Percentiles rank a stretch among this genome's conserved stretches.
These are phyloP conservation scores for Aureobasidium uvarum DNA, from an alignment of 2,329 filamentous ascomycete genomes.

Conservation along the genomic window DNA sequence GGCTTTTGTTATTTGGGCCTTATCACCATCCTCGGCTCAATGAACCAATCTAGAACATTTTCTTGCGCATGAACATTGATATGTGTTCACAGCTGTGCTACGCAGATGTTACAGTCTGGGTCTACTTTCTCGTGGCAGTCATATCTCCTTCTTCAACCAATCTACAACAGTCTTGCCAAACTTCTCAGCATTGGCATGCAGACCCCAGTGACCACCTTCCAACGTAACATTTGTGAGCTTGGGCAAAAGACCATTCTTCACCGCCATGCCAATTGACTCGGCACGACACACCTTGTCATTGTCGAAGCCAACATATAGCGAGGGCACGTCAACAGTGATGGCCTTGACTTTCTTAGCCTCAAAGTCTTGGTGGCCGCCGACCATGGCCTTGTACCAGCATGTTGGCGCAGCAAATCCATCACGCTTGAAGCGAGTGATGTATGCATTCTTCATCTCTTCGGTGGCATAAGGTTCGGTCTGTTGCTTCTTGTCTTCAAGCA, in stretches of 20 bases:
- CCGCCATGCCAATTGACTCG: constrained; percentile 29
- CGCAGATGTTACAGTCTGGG: neutral
- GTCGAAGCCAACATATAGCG: constrained; percentile 41
- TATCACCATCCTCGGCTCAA: constrained; percentile 5
- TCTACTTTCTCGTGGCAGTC: neutral
- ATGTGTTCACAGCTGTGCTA: neutral
- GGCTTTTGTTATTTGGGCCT: constrained; percentile 1
- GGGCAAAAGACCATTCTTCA: constrained; percentile 31
- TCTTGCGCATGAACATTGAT: neutral
- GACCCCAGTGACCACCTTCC: constrained; percentile 34
- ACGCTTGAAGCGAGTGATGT: constrained; percentile 36
- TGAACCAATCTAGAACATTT: neutral
- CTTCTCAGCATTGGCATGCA: constrained; percentile 34
- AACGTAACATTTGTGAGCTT: constrained; percentile 30
- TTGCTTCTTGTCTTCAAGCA: constrained; percentile 31
- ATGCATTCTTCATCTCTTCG: constrained; percentile 36
- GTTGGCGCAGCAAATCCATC: constrained; percentile 41
- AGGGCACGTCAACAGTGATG: constrained; percentile 35
- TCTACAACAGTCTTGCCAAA: constrained; percentile 25
- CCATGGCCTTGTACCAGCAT: constrained; percentile 41
- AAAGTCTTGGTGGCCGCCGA: constrained; percentile 34
- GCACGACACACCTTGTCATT: constrained; percentile 33
- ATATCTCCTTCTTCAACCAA: constrained; percentile 18
- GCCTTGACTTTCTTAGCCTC: constrained; percentile 36
- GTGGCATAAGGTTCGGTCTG: constrained; percentile 41